Evolutionary conservation across 2,329 filamentous ascomycete genomes (phyloP), one percentile per base, ranked within the genome.

Genomic region (Dactylellina sp.): DNA sequence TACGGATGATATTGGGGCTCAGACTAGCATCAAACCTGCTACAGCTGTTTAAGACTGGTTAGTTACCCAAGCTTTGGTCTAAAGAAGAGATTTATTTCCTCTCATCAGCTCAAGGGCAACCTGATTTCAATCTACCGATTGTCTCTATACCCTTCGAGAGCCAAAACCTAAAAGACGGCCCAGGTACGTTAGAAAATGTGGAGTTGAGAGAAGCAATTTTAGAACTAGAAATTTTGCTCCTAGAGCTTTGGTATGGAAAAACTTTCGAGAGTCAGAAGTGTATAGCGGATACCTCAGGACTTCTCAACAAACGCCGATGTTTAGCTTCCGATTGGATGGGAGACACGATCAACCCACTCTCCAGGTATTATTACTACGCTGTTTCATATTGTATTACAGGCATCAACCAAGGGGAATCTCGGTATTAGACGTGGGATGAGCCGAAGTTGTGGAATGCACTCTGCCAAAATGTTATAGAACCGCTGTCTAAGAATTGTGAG

Each of bases 221-320:
- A 6, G 78, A 79, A 40, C 68, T 79, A 12, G 77, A 77, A 4
- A 78, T 79, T 12, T 47, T 79, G 4, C 63, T 79, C 7, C 63
- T 79, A 5, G 78, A 79, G 47, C 76, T 79, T 37, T 79, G 78
- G 76, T 71, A 79, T 25, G 71, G 76, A 22, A 61, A 55, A 42
- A 71, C 74, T 1, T 61, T 78, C 6, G 76, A 77, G 46, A 52
- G n/a, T 12, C 28, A 68, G 52, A 62, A 66, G n/a, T 20, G 55
- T 24, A 9, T 50, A 1, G 28, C 40, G 7, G 42, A 35, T 7
- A 56, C 39, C 7, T 18, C 42, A 14, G 40, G 16, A 0, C 44
- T 63, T 25, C 40, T 28, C 11, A 9, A 62, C 11, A 40, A 49
- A 16, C 56, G 62, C 11, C 47, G 59, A 6, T 28, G 46, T 5